phyloP scores from a whole-genome alignment of 306 rosid genomes.

The Ormosia semicastrata region DNA sequence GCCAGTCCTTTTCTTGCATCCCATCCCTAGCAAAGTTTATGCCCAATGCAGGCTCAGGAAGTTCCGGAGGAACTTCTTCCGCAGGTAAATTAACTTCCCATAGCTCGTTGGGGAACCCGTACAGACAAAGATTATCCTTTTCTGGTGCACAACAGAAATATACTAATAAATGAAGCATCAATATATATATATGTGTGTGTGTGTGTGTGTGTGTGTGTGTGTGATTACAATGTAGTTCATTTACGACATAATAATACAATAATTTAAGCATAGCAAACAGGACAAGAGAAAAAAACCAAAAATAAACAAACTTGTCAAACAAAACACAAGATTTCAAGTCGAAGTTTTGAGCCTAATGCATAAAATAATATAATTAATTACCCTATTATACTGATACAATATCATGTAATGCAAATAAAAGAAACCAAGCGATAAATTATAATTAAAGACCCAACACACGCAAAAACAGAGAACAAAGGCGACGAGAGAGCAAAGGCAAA shows the following conservation, averaged over 20 bases:
- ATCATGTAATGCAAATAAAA: not conserved
- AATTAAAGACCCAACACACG: not conserved
- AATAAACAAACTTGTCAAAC: not conserved
- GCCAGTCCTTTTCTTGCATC: conserved; percentile 43
- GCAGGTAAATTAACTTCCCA: conserved; percentile 45
- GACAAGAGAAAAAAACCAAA: not conserved
- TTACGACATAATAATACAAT: not conserved
- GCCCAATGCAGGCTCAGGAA: conserved; percentile 46
- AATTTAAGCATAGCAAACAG: not conserved
- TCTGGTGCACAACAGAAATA: conserved; percentile 14
- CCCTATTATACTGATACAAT: not conserved
- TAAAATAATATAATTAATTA: not conserved
- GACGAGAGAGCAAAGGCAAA: not conserved
- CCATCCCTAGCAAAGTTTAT: conserved; percentile 47
- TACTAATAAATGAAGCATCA: conserved; percentile 5
- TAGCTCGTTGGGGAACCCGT: conserved; percentile 29
- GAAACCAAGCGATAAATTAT: not conserved
- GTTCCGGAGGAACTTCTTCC: conserved; percentile 48
- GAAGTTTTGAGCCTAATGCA: not conserved
- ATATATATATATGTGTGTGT: not conserved
- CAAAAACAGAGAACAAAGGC: not conserved
- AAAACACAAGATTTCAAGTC: not conserved
- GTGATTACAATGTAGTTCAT: not conserved
- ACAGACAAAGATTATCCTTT: conserved; percentile 42
- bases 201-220: too few species aligned